Conservation (phyloP, 2,329 filamentous ascomycete species). For the Sporothrix variecibatus region DNA sequence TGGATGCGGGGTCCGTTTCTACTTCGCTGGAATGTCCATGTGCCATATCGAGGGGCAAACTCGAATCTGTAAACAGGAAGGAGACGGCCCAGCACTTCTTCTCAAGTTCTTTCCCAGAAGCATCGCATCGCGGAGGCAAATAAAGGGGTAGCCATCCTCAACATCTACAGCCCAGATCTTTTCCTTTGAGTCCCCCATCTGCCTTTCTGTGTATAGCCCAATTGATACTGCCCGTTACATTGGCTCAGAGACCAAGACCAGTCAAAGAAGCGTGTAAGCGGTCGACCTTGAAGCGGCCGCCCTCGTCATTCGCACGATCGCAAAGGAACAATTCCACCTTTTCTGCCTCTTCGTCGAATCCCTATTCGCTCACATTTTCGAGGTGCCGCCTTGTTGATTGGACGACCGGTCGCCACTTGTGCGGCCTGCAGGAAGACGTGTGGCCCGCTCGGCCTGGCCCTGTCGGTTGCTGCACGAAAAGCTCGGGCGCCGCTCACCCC, state of each 20-base stretch:
- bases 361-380: neutral
- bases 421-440: slow-evolving; percentile 12
- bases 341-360: neutral
- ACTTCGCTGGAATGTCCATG: slow-evolving; percentile 11
- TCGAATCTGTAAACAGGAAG: neutral
- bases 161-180: neutral
- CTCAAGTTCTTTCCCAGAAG: neutral
- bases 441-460: slow-evolving; percentile 16
- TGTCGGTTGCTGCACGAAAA: slow-evolving; percentile 15
- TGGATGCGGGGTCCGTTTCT: slow-evolving; percentile 24
- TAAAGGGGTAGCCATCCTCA: neutral
- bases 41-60: slow-evolving; percentile 10
- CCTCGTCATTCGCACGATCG: neutral
- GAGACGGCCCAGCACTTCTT: neutral
- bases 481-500: neutral
- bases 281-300: neutral
- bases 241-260: neutral
- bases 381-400: slow-evolving; percentile 14
- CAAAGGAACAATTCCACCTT: neutral
- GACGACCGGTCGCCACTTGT: slow-evolving; percentile 20
- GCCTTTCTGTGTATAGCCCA: neutral
- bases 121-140: neutral
- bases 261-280: neutral
- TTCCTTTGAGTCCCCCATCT: neutral
- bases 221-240: neutral